phyloP scores from a whole-genome alignment of 2,329 filamentous ascomycete species.

The Colletotrichum tamarilloi region DNA sequence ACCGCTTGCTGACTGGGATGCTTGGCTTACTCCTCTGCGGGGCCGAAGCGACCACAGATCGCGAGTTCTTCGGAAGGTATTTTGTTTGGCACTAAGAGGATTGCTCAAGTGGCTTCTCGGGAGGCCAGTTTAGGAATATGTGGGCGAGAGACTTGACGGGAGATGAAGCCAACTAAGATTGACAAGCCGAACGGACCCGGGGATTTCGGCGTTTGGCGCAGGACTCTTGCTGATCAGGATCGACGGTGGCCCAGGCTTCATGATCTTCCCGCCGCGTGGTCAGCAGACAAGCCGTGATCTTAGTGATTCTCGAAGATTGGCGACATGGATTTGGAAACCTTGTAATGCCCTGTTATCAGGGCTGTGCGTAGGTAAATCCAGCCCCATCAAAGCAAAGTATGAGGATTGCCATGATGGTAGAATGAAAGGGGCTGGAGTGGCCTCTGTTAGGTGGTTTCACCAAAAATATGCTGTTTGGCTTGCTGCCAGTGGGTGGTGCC shows the following conservation, averaged over 20 bases:
- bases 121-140: background rate
- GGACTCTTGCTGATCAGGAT: constrained; percentile 11
- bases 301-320: constrained; percentile 7
- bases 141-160: background rate
- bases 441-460: constrained; percentile 26
- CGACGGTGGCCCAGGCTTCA: constrained; percentile 12
- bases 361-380: constrained; percentile 6
- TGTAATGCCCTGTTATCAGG: background rate
- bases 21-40: background rate
- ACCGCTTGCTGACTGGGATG: background rate
- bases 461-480: constrained; percentile 16
- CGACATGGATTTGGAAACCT: background rate
- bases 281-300: constrained; percentile 4
- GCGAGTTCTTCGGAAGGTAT: background rate
- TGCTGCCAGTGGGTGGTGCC: background rate
- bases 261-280: constrained; percentile 20
- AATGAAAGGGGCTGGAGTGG: constrained; percentile 22
- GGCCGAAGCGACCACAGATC: background rate
- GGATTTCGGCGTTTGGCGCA: constrained; percentile 4
- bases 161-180: constrained; percentile 9
- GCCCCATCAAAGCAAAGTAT: background rate
- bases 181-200: constrained; percentile 18
- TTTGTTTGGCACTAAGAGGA: background rate
- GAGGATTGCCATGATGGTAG: background rate
- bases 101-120: background rate